phyloP scores from a whole-genome alignment of 2,329 filamentous ascomycete species.

The Ceratocystis eucalypticola region DNA sequence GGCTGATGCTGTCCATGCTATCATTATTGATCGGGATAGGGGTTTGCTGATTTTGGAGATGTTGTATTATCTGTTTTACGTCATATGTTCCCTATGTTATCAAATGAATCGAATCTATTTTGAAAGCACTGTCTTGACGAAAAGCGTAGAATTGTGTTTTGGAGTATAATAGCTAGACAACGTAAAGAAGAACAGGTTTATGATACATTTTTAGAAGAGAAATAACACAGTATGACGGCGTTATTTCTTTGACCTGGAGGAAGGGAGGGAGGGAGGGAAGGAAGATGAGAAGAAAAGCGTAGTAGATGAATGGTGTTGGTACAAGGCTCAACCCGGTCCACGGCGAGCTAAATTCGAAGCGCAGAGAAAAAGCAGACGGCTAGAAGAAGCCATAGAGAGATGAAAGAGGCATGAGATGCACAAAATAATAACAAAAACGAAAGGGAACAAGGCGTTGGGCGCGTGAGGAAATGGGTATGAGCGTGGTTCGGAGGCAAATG shows the following conservation, averaged over 20 bases:
- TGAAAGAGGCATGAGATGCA: neutral
- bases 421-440: neutral
- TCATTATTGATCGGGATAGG: neutral
- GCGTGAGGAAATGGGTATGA: neutral
- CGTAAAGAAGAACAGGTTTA: neutral
- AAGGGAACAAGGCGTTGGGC: neutral
- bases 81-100: neutral
- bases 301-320: neutral
- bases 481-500: neutral
- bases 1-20: neutral
- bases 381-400: neutral
- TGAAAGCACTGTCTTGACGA: neutral
- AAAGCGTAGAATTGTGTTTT: neutral
- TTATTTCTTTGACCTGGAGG: neutral
- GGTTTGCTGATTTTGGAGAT: neutral
- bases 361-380: neutral
- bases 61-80: neutral
- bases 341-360: neutral
- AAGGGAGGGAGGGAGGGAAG: too few relatives aligned
- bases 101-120: slow-evolving; percentile 2
- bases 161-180: neutral
- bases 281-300: neutral
- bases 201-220: neutral
- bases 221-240: neutral
- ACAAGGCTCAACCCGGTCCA: neutral